phyloP scores from a whole-genome alignment of 352 stramenopile genomes.

The Peronospora farinosa region DNA sequence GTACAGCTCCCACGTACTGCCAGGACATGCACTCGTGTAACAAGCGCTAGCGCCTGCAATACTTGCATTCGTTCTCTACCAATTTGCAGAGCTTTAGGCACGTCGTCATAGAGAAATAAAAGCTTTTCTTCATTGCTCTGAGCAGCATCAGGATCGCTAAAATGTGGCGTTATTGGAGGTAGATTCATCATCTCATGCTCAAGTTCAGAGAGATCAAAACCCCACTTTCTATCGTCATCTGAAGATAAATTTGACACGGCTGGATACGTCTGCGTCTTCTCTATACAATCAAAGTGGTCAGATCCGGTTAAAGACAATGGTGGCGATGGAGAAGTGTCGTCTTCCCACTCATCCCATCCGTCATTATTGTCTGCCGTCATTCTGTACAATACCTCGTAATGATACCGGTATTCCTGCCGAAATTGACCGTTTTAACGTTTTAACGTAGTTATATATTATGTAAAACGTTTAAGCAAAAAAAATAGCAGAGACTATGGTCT shows the following conservation, averaged over 20 bases:
- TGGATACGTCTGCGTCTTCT: conserved; percentile 9
- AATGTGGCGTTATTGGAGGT: conserved; percentile 7
- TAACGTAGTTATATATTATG: too few relatives aligned
- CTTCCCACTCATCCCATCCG: conserved; percentile 53
- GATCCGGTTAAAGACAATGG: neutral
- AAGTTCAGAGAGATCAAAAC: conserved; percentile 35
- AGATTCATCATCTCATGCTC: conserved; percentile 28
- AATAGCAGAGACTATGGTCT: too few relatives aligned
- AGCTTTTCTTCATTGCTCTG: conserved; percentile 10
- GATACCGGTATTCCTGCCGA: too few relatives aligned
- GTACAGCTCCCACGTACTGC: conserved; percentile 25
- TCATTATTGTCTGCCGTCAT: conserved; percentile 17
- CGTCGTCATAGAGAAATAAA: conserved; percentile 3
- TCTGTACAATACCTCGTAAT: neutral
- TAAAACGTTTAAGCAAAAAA: too few relatives aligned
- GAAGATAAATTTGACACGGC: conserved; percentile 1
- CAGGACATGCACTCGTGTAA: conserved; percentile 36
- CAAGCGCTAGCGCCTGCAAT: conserved; percentile 33
- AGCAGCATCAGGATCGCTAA: conserved; percentile 1
- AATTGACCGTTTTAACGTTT: too few relatives aligned
- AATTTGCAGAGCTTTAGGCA: conserved; percentile 6
- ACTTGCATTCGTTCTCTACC: conserved; percentile 13
- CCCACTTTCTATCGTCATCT: conserved; percentile 20
- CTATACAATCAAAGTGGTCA: conserved; percentile 1
- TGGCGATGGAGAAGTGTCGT: conserved; percentile 6